phyloP scores from a whole-genome alignment of 495 filamentous ascomycete genomes.

The Xylaria grammica region DNA sequence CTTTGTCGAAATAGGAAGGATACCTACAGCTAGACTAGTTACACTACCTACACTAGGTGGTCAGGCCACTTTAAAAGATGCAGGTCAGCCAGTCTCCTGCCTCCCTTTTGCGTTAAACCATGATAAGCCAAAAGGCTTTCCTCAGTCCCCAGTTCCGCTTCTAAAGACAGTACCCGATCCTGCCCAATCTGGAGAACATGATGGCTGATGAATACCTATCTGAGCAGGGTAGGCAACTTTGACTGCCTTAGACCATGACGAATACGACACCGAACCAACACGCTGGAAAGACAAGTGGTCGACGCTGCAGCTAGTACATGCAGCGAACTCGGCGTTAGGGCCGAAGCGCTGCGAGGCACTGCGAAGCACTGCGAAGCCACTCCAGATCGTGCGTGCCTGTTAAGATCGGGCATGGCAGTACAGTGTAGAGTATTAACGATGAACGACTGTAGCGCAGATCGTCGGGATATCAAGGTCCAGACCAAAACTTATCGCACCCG shows the following conservation, averaged over 20 bases:
- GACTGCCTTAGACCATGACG: not conserved
- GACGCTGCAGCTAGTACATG: not conserved
- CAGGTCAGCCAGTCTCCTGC: not conserved
- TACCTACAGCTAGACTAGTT: not conserved
- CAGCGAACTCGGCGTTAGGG: too few relatives aligned
- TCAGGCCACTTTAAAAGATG: not conserved
- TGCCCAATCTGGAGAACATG: not conserved
- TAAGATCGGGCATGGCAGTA: not conserved
- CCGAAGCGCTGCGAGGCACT: too few relatives aligned
- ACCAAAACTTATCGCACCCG: not conserved
- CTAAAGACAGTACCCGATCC: too few relatives aligned
- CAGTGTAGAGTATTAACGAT: not conserved
- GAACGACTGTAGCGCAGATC: not conserved
- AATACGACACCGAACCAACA: not conserved
- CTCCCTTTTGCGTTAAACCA: too few relatives aligned
- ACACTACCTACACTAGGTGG: not conserved
- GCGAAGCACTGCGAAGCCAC: not conserved
- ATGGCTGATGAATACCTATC: not conserved
- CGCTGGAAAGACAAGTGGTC: not conserved
- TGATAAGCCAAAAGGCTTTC: too few relatives aligned
- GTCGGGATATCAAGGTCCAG: not conserved
- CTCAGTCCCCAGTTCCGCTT: too few relatives aligned
- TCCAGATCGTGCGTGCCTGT: not conserved
- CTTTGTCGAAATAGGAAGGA: constrained; percentile 1
- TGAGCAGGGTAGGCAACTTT: not conserved